Evolutionary conservation across 257 asterid species (phyloP), one percentile per base, ranked within the genome.

Genomic region (Solanum clarkiae): DNA sequence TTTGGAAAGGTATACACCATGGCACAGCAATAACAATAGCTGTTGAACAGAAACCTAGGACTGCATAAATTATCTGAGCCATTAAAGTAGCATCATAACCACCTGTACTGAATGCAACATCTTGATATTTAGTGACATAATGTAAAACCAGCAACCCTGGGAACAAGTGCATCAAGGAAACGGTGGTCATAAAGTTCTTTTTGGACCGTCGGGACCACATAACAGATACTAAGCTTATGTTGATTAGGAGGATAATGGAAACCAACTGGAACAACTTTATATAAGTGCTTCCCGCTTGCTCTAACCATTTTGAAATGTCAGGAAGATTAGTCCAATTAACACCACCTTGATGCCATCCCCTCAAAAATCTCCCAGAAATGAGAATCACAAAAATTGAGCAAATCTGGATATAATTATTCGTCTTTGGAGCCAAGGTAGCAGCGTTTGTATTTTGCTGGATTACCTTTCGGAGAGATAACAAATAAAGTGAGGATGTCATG

Each of bases 261-360:
- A 88, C 75, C 81, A 92, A 86, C 90, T 92, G 99, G 86, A 94
- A 80, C 55, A 89, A 84, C 80, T 89, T 92, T 84, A 93, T 74
- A 80, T 90, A 80, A 57, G 51, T 53, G 62, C 84, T 22, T 84
- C 96, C 98, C n/a, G 88, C 92, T 86, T 91, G 92, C 84, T 87
- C 93, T 53, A 95, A 94, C 90, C 92, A 89, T 85, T 95, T 95
- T 29, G 98, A 90, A 77, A 94, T 93, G 88, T 95, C 99, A 1
- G 97, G 95, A 82, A 94, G 93, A 88, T 94, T 85, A 89, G 88
- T 82, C 99, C 99, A 95, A 92, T 95, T 95, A 91, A 95, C 98
- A 72, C 99, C 99, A 87, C 99, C 99, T 88, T 91, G 98, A 91
- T 95, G 98, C 98, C 99, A 95, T 85, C 96, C 98, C 88, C 97